These are phyloP conservation scores for Mucuna pruriens DNA, from an alignment of 306 rosid species.

Conservation along the genomic window DNA sequence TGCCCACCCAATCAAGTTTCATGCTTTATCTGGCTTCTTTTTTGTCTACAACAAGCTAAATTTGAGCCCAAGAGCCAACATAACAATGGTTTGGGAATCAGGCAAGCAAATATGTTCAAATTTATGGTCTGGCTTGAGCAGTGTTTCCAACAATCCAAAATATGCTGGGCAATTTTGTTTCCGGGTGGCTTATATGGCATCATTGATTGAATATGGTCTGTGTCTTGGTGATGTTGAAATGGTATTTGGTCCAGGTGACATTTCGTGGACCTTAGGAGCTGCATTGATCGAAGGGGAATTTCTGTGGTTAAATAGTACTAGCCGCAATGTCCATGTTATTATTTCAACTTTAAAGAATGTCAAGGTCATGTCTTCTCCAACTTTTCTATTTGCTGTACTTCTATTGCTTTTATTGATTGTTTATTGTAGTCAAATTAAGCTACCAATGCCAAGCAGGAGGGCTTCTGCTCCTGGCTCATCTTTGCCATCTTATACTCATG, in stretches of 20 bases:
- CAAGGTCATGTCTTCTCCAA: slow-evolving; percentile 55
- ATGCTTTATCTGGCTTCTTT: slow-evolving; percentile 85
- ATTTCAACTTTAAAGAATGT: slow-evolving; percentile 44
- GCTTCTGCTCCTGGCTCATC: slow-evolving; percentile 47
- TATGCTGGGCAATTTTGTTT: slow-evolving; percentile 69
- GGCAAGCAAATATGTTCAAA: slow-evolving; percentile 72
- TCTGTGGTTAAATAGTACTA: slow-evolving; percentile 44
- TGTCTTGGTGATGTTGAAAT: slow-evolving; percentile 72
- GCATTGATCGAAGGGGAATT: slow-evolving; percentile 71
- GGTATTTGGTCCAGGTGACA: slow-evolving; percentile 80
- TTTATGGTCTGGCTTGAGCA: slow-evolving; percentile 59
- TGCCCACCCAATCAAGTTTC: slow-evolving; percentile 54
- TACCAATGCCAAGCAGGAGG: slow-evolving; percentile 73
- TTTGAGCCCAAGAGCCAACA: slow-evolving; percentile 66
- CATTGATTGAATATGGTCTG: slow-evolving; percentile 71
- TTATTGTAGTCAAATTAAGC: slow-evolving; percentile 66
- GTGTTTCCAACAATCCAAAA: slow-evolving; percentile 49
- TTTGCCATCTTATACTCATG: slow-evolving; percentile 54
- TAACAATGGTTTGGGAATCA: slow-evolving; percentile 70
- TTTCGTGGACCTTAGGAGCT: slow-evolving; percentile 93
- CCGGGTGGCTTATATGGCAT: slow-evolving; percentile 79
- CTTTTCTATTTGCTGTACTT: slow-evolving; percentile 65
- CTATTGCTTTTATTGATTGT: slow-evolving; percentile 62
- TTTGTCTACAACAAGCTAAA: slow-evolving; percentile 70
- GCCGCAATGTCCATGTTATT: slow-evolving; percentile 38